Evolutionary conservation across 2,329 filamentous ascomycete genomes (phyloP).

Genomic region (Moelleriella libera): DNA sequence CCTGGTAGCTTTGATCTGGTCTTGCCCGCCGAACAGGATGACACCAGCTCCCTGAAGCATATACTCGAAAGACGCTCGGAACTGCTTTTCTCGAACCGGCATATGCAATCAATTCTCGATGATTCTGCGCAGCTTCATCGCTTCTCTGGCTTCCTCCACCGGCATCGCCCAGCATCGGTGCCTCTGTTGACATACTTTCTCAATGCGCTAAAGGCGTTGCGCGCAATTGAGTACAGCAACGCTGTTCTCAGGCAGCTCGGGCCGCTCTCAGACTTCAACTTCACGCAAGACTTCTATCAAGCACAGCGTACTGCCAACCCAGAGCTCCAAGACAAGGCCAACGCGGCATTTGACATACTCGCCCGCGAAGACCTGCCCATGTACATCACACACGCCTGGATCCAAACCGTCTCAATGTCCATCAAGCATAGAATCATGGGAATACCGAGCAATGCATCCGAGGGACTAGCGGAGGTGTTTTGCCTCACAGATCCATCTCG

Average conservation of each 20-base stretch:
- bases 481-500: slow-evolving; percentile 61
- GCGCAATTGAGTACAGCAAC: slow-evolving; percentile 59
- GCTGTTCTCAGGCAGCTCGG: slow-evolving; percentile 17
- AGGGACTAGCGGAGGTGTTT: slow-evolving; percentile 62
- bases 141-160: slow-evolving; percentile 54
- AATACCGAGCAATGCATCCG: slow-evolving; percentile 51
- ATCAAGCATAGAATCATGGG: slow-evolving; percentile 54
- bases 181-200: slow-evolving; percentile 58
- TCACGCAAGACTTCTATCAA: slow-evolving; percentile 5
- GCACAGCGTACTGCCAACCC: slow-evolving; percentile 33
- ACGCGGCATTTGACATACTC: slow-evolving; percentile 47
- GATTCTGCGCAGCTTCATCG: slow-evolving; percentile 47
- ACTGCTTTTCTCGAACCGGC: slow-evolving; percentile 49
- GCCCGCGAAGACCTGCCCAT: slow-evolving; percentile 55
- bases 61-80: slow-evolving; percentile 50
- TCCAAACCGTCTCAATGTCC: slow-evolving; percentile 51
- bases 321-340: slow-evolving; percentile 45
- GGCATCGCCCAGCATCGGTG: slow-evolving; percentile 45
- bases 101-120: slow-evolving; percentile 50
- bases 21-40: slow-evolving; percentile 8
- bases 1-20: slow-evolving; percentile 22
- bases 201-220: slow-evolving; percentile 54
- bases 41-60: slow-evolving; percentile 12
- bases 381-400: slow-evolving; percentile 55
- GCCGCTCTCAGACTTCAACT: slow-evolving; percentile 4